Evolutionary conservation across 441 rosid species (phyloP), one percentile per base, ranked within the genome.

Genomic region (Erysimum pusillum): DNA sequence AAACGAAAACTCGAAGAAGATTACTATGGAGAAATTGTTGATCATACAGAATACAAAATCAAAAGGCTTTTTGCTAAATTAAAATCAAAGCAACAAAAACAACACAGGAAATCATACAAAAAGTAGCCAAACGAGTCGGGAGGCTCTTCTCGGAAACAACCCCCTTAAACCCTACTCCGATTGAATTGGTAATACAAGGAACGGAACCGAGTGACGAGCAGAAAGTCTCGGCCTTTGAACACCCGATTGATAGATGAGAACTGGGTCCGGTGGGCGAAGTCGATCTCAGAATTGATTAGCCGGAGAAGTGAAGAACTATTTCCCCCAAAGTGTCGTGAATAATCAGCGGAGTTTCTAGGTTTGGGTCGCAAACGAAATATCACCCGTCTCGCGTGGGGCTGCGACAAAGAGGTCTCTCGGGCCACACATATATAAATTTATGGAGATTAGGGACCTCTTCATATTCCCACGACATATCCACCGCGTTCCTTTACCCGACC

Each of bases 101-200:
- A 32, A 46, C 54, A 15, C 28, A 77, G 20, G 25, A 39, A 77
- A 57, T n/a, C 80, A 71, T 41, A 77, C 68, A 77, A 77, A 77
- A 53, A 71, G 73, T 31, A 77, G 63, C 76, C 73, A 63, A 53
- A 63, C 32, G 67, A 69, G 58, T 62, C 59, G 14, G 53, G 52
- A 36, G 9, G 57, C 54, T 42, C 70, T 69, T 69, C 49, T 15
- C 64, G 75, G 67, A 46, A 57, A 71, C 72, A 64, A 71, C 68
- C 80, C 68, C 80, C 76, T 71, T 39, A 49, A 71, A 64, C 80
- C 80, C 76, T 64, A 77, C 65, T 57, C 67, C 76, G 60, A 77
- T 65, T 46, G 76, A 49, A 14, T 22, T 39, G 76, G 53, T 56
- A 7, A 65, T 49, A 71, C 76, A 71, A 63, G 35, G 73, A 48